These are phyloP conservation scores for Magnolia sinica DNA, from an alignment of 164 flowering plant species.

Conservation along the genomic window DNA sequence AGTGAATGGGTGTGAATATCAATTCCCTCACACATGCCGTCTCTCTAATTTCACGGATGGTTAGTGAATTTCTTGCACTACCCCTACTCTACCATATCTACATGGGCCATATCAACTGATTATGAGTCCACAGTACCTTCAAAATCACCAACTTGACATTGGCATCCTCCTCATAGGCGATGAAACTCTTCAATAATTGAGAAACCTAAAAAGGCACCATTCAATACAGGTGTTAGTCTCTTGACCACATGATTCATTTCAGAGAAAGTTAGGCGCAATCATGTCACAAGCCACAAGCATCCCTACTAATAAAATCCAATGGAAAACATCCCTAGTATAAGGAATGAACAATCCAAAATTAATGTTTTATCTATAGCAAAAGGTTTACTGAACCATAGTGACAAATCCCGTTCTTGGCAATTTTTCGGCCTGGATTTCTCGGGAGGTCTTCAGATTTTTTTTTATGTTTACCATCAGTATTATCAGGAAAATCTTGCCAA, in stretches of 20 bases:
- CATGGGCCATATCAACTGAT: not conserved
- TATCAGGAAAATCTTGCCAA: no score
- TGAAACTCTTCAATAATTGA: constrained; percentile 60
- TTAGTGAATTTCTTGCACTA: no score
- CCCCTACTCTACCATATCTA: not conserved
- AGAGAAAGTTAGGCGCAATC: not conserved
- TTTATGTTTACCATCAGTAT: no score
- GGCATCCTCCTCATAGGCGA: constrained; percentile 55
- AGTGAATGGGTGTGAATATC: no score
- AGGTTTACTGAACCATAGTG: no score
- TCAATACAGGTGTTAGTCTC: not conserved
- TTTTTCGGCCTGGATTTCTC: no score
- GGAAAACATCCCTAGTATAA: not conserved
- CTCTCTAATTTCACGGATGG: not conserved
- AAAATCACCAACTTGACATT: constrained; percentile 63
- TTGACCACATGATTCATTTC: not conserved
- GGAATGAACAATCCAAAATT: not conserved
- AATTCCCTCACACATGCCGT: not conserved
- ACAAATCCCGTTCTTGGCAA: no score
- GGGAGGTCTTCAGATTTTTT: no score
- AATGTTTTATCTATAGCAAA: not conserved
- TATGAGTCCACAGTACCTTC: constrained; percentile 47
- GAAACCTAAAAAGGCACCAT: constrained; percentile 36
- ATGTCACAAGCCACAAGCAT: not conserved
- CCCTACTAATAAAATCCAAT: not conserved